Conservation (phyloP, 2,329 filamentous ascomycete species). For the Penicillium sp. region DNA sequence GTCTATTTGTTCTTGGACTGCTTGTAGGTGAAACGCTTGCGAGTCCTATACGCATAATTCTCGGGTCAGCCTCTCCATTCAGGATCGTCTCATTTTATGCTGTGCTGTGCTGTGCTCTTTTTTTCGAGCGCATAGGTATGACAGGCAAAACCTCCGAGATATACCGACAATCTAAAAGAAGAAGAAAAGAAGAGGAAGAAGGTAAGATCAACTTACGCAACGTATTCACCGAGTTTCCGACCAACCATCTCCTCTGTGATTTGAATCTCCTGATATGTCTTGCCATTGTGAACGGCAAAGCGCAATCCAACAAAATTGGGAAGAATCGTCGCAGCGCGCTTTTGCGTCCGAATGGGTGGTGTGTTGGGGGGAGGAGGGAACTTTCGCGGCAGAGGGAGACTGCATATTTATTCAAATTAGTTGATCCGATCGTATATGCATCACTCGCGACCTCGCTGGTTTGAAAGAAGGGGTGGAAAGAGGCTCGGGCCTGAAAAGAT, state of each 20-base stretch:
- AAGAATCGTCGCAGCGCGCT: conserved; percentile 79
- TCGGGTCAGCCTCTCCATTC: too few relatives aligned
- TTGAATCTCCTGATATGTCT: conserved; percentile 71
- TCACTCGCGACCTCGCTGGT: background rate
- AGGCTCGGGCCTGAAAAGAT: background rate
- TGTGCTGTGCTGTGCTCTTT: too few relatives aligned
- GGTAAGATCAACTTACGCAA: conserved; percentile 57
- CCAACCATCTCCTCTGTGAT: conserved; percentile 97
- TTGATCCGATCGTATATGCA: conserved; percentile 1
- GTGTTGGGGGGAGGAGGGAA: conserved; percentile 54
- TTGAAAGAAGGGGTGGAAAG: background rate
- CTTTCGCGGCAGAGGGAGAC: conserved; percentile 37
- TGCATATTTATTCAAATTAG: conserved; percentile 10
- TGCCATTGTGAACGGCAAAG: conserved; percentile 90
- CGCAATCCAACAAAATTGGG: conserved; percentile 85
- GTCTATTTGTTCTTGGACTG: conserved; percentile 63
- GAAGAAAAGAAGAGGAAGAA: background rate
- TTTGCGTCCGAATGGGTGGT: conserved; percentile 76
- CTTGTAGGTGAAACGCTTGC: conserved; percentile 63
- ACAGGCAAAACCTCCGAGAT: too few relatives aligned
- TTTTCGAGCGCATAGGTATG: too few relatives aligned
- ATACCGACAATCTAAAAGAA: too few relatives aligned
- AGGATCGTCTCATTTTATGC: too few relatives aligned
- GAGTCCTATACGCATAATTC: conserved; percentile 45
- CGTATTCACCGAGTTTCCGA: conserved; percentile 89